Evolutionary conservation across 805 yeast genomes (phyloP), one percentile per base, ranked within the genome.

Genomic region (Candida sonorensis): DNA sequence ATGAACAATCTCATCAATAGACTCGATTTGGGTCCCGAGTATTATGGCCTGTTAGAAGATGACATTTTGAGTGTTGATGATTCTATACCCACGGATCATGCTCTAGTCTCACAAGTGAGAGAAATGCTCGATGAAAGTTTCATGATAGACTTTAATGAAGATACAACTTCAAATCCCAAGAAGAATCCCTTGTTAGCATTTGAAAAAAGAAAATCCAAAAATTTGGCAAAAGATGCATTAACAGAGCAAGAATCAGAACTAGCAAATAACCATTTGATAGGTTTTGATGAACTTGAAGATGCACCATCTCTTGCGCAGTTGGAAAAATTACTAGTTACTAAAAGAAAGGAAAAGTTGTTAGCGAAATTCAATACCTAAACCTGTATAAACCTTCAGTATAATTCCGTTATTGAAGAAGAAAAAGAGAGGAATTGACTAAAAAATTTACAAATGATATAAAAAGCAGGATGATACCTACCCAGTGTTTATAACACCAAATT

Each of bases 1-100:
- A 15, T 31, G 15, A 23, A 18, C 4, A 14, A 12, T 11, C 23
- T 13, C 4, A 22, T 31, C 9, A 27, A 31, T 13, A 12, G 13
- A 5, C 22, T 25, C 8, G 30, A 34, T n/a, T 36, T 43, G 15
- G 26, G 30, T 5, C 45, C 57, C 1, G 49, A 34, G 2, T 74
- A 75, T 40, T 72, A 60, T 46, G 79, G 78, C 0, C 49, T 57
- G 10, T 39, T 50, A 23, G 67, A 62, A 10, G 64, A 57, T 18
- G 33, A 35, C 4, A 40, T 45, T 7, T 33, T 48, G 3, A 44
- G 48, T 1, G 34, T 38, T 7, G 41, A 40, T 18, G 36, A 9
- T 6, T 18, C 36, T 2, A 26, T 40, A 5, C 37, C 34, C 1
- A 34, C 35, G 5, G 33, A 40, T 25, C n/a, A 36, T 9, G n/a